These are phyloP conservation scores for Straminergon stramineum DNA, from an alignment of 225 moss, liverwort and hornwort species.

Conservation along the genomic window DNA sequence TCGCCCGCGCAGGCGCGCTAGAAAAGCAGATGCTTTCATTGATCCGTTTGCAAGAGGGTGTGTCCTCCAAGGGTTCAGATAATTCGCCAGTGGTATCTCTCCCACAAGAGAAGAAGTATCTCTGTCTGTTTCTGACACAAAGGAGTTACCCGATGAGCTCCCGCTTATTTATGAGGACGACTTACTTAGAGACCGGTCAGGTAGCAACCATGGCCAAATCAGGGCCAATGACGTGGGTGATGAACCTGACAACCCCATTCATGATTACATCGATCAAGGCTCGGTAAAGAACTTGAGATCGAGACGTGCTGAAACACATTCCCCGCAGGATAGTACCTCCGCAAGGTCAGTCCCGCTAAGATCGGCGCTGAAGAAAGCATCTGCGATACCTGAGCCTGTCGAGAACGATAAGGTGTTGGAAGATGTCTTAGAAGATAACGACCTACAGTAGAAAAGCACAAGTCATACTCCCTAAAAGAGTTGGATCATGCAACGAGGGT, in stretches of 20 bases:
- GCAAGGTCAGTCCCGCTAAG: not conserved
- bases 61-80: conserved; percentile 7
- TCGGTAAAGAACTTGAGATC: not conserved
- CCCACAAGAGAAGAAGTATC: not conserved
- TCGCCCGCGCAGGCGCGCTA: conserved; percentile 40
- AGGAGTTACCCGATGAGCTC: not conserved
- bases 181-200: not conserved
- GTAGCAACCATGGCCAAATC: not conserved
- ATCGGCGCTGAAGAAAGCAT: conserved; percentile 8
- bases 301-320: not conserved
- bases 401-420: not conserved
- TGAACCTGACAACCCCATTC: not conserved
- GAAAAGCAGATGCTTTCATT: conserved; percentile 64
- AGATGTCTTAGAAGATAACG: conserved; percentile 3
- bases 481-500: conserved; percentile 41
- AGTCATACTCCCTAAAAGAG: conserved; percentile 1
- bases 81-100: not conserved
- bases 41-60: conserved; percentile 33
- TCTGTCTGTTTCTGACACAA: not conserved
- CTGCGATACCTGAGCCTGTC: not conserved
- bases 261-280: not conserved
- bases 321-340: not conserved
- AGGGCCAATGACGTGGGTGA: not conserved
- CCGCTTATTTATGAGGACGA: not conserved
- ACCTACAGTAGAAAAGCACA: conserved; percentile 6